Base-by-base conservation (phyloP, 192 early-diverging fungal species). In the Globomyces pollinis-pini region DNA sequence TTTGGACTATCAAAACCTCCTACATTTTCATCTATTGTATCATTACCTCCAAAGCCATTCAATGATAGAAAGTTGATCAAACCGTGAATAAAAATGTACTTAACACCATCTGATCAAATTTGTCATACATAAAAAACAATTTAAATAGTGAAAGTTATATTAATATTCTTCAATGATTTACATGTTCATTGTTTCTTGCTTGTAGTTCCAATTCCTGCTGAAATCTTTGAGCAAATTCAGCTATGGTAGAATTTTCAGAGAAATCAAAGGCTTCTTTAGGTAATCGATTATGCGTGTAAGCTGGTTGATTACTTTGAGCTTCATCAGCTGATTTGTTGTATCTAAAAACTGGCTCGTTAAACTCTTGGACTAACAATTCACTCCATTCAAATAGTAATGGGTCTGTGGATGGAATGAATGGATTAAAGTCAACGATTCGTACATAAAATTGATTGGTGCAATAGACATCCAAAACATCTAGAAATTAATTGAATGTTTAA, bases 391-490 rank as follows among this genome's bases (percentile, higher is more conserved):
- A 97, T 13, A 99, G 69, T 20, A 92, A 72, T 21, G 84, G 65
- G 57, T 99, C 96, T 0, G 94, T 94, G 1, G 73, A 74, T 42
- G 71, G 68, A 16, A 75, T 70, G 69, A 89, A 93, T 0, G 91
- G 90, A 72, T 99, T 95, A 68, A 99, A 89, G 70, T 97, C 94
- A 6, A 99, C 71, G 2, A 99, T 64, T 56, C 78, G 91, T 1
- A 86, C 84, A 18, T 76, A 66, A 18, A 73, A 66, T 16, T 78
- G 73, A 50, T 74, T 68, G 23, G 75, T 81, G 20, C 96, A 65
- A 59, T 96, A 97, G 2, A 90, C 88, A 64, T 99, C 96, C 66
- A 96, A 91, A 18, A 88, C 88, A 66, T 86, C 90, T 89, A 60
- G 20, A 9, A 13, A 28, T 13, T n/a, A 62, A 32, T 3, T 34